phyloP scores from a whole-genome alignment of 768 basidiomycete genomes.

The Butyriboletus loyo region DNA sequence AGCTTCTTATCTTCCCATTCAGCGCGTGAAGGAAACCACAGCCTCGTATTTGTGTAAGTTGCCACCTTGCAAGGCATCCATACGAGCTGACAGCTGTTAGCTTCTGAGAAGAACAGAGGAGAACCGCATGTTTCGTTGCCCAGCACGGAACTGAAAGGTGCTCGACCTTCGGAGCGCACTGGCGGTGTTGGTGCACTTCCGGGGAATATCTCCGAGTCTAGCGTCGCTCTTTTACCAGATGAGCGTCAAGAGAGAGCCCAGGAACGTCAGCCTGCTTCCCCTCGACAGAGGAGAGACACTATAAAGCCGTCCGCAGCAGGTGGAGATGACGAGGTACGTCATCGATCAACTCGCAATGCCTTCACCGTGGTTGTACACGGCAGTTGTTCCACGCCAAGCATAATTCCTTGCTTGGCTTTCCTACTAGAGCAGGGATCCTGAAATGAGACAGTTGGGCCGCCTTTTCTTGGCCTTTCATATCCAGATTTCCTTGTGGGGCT shows the following conservation, averaged over 20 bases:
- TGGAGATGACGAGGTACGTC: conserved; percentile 14
- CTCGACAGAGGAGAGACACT: conserved; percentile 18
- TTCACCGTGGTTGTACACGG: neutral
- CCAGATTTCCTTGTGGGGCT: neutral
- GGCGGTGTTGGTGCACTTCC: conserved; percentile 51
- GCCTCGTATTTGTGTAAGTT: conserved; percentile 13
- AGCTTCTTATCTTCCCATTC: conserved; percentile 3
- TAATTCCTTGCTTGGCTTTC: neutral
- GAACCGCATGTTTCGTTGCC: conserved; percentile 30
- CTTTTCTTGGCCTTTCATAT: neutral
- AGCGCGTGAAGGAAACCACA: neutral
- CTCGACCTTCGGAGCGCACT: conserved; percentile 29
- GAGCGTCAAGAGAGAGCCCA: conserved; percentile 32
- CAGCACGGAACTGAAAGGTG: conserved; percentile 33
- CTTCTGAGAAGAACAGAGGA: neutral
- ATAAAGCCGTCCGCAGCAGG: conserved; percentile 3
- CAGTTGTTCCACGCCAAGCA: neutral
- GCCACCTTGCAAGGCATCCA: neutral
- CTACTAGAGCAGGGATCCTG: neutral
- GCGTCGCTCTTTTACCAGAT: conserved; percentile 49
- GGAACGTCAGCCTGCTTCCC: neutral
- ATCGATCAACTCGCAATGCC: neutral
- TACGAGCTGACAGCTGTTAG: conserved; percentile 13
- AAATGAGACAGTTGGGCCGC: neutral
- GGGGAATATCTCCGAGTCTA: conserved; percentile 42